Evolutionary conservation across 2,329 filamentous ascomycete species (phyloP).

Genomic region (Talaromyces verruculosus): DNA sequence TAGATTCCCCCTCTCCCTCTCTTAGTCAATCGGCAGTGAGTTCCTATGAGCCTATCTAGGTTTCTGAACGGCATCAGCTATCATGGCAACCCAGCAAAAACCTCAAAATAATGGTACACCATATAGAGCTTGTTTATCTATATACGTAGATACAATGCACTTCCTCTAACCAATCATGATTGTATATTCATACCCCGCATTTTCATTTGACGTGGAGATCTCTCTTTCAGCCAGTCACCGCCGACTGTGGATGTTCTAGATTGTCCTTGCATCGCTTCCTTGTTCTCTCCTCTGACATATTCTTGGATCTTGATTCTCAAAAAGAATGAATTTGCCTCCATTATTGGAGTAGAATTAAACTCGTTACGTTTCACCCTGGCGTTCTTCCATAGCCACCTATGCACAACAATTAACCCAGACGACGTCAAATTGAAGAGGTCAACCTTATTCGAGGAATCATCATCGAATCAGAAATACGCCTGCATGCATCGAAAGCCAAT

Average conservation of each 20-base stretch:
- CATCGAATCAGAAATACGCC: not conserved
- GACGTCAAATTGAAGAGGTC: not conserved
- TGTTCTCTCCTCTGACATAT: not conserved
- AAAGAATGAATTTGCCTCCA: not conserved
- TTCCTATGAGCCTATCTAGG: not conserved
- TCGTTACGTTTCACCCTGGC: not conserved
- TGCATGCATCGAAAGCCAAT: not conserved
- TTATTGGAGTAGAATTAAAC: not conserved
- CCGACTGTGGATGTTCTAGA: not conserved
- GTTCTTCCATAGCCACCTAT: not conserved
- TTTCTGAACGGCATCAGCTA: not conserved
- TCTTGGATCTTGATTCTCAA: not conserved
- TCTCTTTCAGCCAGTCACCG: not conserved
- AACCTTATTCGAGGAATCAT: not conserved
- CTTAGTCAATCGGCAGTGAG: not conserved
- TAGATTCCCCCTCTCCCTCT: too few relatives aligned
- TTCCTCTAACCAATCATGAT: not conserved
- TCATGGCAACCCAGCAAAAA: too few relatives aligned
- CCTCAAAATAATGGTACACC: too few relatives aligned
- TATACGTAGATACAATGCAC: not conserved
- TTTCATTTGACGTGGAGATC: not conserved
- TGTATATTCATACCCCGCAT: not conserved
- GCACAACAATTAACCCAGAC: not conserved
- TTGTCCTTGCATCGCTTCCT: not conserved
- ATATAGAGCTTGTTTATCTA: not conserved